These are phyloP conservation scores for Alternaria arborescens DNA, from an alignment of 2,329 filamentous ascomycete species.

Conservation along the genomic window DNA sequence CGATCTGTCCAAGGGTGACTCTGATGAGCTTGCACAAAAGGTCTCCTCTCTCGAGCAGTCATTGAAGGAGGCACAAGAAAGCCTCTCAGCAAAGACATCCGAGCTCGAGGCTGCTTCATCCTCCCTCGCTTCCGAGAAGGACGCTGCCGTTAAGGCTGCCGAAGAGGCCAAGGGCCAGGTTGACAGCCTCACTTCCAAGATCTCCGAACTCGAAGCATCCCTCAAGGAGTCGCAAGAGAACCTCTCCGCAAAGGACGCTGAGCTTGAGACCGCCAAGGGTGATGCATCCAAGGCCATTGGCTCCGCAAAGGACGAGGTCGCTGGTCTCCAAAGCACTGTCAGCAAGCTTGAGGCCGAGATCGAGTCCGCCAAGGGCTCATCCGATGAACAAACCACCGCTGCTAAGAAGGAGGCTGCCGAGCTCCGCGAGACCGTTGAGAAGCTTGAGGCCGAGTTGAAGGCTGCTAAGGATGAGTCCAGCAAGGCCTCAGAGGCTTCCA, in stretches of 20 bases:
- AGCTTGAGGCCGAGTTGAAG: slow-evolving; percentile 28
- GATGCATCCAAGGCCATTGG: slow-evolving; percentile 25
- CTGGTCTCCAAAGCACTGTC: slow-evolving; percentile 33
- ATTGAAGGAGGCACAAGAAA: slow-evolving; percentile 38
- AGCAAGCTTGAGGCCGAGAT: slow-evolving; percentile 36
- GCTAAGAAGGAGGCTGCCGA: slow-evolving; percentile 24
- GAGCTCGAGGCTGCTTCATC: slow-evolving; percentile 34
- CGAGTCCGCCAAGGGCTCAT: slow-evolving; percentile 27
- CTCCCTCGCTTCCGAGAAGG: slow-evolving; percentile 31
- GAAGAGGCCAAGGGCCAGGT: slow-evolving; percentile 36
- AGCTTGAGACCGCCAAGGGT: slow-evolving; percentile 26
- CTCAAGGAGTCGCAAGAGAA: slow-evolving; percentile 34
- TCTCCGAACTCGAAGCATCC: slow-evolving; percentile 39
- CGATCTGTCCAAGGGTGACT: slow-evolving; percentile 37
- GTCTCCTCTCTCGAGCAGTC: slow-evolving; percentile 39
- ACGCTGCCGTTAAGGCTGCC: slow-evolving; percentile 32
- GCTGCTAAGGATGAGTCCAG: slow-evolving; percentile 23
- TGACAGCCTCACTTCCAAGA: slow-evolving; percentile 33
- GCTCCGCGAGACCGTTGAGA: slow-evolving; percentile 20
- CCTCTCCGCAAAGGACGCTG: slow-evolving; percentile 33
- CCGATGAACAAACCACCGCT: slow-evolving; percentile 20
- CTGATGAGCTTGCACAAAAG: slow-evolving; percentile 36
- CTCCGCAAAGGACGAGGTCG: slow-evolving; percentile 35
- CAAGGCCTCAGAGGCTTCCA: slow-evolving; percentile 31
- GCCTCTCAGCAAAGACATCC: slow-evolving; percentile 31